A percentile compares a stretch with the other conserved stretches of the same genome.
These are phyloP conservation scores for Drechslerella coelobrocha DNA, from an alignment of 2,329 filamentous ascomycete genomes.

Conservation along the genomic window DNA sequence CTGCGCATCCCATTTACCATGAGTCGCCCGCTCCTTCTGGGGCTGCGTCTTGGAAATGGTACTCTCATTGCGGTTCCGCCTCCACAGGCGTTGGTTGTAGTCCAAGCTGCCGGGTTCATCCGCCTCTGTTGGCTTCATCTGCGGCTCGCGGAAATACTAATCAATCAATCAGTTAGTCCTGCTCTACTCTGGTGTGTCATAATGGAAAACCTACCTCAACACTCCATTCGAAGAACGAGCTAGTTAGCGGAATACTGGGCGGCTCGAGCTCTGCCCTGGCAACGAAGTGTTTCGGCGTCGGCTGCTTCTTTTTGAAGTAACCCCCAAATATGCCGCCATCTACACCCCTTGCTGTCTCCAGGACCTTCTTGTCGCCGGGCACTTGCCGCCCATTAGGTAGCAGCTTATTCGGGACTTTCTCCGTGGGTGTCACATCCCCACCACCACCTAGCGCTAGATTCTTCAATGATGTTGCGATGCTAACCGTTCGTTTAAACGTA, in stretches of 20 bases:
- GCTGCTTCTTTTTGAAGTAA: constrained; percentile 67
- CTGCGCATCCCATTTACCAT: constrained; percentile 83
- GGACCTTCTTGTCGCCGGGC: constrained; percentile 54
- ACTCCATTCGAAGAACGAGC: constrained; percentile 91
- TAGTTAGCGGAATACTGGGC: constrained; percentile 76
- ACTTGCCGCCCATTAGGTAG: constrained; percentile 35
- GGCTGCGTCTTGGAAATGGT: constrained; percentile 93
- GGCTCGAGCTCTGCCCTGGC: constrained; percentile 67
- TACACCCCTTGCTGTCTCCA: constrained; percentile 54
- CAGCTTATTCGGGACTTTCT: constrained; percentile 47
- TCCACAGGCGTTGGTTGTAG: constrained; percentile 94
- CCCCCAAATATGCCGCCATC: constrained; percentile 55
- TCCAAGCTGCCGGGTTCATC: constrained; percentile 96
- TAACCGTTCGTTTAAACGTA: constrained; percentile 69
- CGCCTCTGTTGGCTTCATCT: constrained; percentile 95
- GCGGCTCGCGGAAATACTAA: constrained; percentile 91
- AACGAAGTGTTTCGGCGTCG: constrained; percentile 77
- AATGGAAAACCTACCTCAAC: constrained; percentile 67
- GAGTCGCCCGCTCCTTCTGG: constrained; percentile 85
- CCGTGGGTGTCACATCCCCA: constrained; percentile 60
- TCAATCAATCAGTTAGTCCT: constrained; percentile 53
- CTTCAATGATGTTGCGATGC: constrained; percentile 70
- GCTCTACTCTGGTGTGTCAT: neutral
- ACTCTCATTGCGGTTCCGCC: constrained; percentile 86
- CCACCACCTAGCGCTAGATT: constrained; percentile 63